Evolutionary conservation across 495 filamentous ascomycete genomes (phyloP).

Genomic region (Lindgomyces ingoldianus): DNA sequence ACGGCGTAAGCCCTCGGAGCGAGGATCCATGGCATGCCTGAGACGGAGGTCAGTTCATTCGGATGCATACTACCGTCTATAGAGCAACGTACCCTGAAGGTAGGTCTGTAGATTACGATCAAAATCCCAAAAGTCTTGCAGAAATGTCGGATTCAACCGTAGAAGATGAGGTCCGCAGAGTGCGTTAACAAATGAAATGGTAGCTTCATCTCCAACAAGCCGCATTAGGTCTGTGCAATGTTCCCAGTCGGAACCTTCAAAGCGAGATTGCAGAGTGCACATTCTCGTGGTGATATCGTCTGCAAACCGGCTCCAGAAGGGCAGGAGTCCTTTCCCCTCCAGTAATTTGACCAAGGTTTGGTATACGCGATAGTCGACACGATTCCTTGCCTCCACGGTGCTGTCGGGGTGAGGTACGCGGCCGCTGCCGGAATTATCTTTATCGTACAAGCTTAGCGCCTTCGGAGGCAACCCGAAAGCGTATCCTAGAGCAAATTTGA

Average conservation of each 20-base stretch:
- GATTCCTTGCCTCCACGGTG: constrained; percentile 35
- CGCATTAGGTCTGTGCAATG: constrained; percentile 36
- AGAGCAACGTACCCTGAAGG: not conserved
- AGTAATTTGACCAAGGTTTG: constrained; percentile 32
- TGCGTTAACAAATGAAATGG: constrained; percentile 35
- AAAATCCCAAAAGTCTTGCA: constrained; percentile 41
- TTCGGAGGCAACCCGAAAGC: not conserved
- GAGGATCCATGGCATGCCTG: constrained; percentile 31
- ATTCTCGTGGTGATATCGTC: constrained; percentile 23
- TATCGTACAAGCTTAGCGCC: not conserved
- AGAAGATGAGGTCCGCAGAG: constrained; percentile 43
- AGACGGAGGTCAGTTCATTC: not conserved
- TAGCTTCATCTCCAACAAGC: constrained; percentile 35
- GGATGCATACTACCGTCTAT: not conserved
- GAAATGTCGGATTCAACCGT: constrained; percentile 37
- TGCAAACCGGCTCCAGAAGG: not conserved
- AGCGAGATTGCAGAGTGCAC: constrained; percentile 15
- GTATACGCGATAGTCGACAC: constrained; percentile 39
- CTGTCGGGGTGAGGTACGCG: constrained; percentile 35
- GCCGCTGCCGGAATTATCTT: constrained; percentile 35
- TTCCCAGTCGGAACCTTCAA: constrained; percentile 6
- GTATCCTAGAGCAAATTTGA: constrained; percentile 31
- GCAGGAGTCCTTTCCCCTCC: not conserved
- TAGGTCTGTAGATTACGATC: constrained; percentile 19
- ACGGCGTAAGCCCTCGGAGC: constrained; percentile 35